These are phyloP conservation scores for Diversispora epigaea DNA, from an alignment of 192 early-diverging fungal genomes.

Conservation along the genomic window DNA sequence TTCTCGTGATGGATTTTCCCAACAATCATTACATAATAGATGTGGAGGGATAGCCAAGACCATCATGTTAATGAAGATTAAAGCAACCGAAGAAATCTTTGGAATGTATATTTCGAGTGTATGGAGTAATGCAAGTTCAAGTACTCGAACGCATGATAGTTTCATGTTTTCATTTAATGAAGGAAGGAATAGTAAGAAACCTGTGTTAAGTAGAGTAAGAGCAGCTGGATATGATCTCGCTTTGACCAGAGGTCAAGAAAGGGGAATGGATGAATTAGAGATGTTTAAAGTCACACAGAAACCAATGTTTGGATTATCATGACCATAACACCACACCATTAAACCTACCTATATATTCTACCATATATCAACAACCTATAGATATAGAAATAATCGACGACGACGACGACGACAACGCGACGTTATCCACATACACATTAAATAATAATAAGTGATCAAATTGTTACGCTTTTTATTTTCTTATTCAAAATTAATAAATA, in stretches of 20 bases:
- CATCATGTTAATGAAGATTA: background rate
- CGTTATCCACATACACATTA: no score
- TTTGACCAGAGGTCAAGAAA: constrained; percentile 13
- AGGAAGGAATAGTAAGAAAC: background rate
- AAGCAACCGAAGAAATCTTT: constrained; percentile 14
- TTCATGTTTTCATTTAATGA: constrained; percentile 23
- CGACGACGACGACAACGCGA: no score
- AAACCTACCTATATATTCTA: no score
- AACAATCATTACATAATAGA: constrained; percentile 4
- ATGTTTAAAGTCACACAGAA: constrained; percentile 12
- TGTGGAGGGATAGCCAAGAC: background rate
- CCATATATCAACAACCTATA: no score
- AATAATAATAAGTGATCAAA: no score
- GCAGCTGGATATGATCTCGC: constrained; percentile 3
- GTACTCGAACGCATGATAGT: background rate
- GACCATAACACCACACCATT: no score
- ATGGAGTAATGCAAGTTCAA: background rate
- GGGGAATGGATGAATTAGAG: constrained; percentile 20
- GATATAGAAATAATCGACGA: no score
- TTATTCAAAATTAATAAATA: no score
- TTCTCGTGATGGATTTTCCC: constrained; percentile 12
- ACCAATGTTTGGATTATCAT: background rate
- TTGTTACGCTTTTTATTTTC: no score
- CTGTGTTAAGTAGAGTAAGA: constrained; percentile 4
- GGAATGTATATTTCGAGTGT: constrained; percentile 13